phyloP scores from a whole-genome alignment of 208 protist genomes.

The Leishmania turanica region DNA sequence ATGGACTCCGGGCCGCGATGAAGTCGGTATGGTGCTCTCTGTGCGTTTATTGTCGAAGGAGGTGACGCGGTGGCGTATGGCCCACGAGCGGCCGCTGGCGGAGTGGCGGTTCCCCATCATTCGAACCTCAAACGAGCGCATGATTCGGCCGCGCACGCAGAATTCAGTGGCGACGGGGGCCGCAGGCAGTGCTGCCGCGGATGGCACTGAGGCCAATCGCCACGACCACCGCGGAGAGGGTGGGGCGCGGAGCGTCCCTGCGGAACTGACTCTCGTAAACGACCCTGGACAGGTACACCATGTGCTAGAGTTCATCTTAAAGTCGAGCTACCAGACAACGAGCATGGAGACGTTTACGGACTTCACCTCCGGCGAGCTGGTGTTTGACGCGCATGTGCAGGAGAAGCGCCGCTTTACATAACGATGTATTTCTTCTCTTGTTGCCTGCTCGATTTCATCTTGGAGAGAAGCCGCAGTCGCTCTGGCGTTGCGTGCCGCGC shows the following conservation, averaged over 20 bases:
- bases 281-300: slow-evolving; percentile 64
- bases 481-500: not conserved
- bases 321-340: slow-evolving; percentile 63
- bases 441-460: not conserved
- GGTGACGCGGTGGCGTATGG: slow-evolving; percentile 32
- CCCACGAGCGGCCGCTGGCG: slow-evolving; percentile 36
- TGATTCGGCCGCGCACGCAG: slow-evolving; percentile 13
- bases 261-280: slow-evolving; percentile 50
- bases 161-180: not conserved
- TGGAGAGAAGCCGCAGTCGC: not conserved
- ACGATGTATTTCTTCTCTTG: not conserved
- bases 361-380: slow-evolving; percentile 63
- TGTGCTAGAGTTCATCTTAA: slow-evolving; percentile 74
- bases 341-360: slow-evolving; percentile 67
- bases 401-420: slow-evolving; percentile 21
- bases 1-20: slow-evolving; percentile 15
- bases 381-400: slow-evolving; percentile 65
- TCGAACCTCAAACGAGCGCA: slow-evolving; percentile 32
- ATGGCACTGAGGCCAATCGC: not conserved
- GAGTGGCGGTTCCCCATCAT: slow-evolving; percentile 47
- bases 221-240: slow-evolving; percentile 3
- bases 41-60: slow-evolving; percentile 34
- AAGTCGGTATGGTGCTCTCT: slow-evolving; percentile 42
- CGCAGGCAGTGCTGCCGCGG: slow-evolving; percentile 2
- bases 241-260: slow-evolving; percentile 1